Base-by-base conservation (phyloP, 495 filamentous ascomycete species). In the Bryoglossum gracile region DNA sequence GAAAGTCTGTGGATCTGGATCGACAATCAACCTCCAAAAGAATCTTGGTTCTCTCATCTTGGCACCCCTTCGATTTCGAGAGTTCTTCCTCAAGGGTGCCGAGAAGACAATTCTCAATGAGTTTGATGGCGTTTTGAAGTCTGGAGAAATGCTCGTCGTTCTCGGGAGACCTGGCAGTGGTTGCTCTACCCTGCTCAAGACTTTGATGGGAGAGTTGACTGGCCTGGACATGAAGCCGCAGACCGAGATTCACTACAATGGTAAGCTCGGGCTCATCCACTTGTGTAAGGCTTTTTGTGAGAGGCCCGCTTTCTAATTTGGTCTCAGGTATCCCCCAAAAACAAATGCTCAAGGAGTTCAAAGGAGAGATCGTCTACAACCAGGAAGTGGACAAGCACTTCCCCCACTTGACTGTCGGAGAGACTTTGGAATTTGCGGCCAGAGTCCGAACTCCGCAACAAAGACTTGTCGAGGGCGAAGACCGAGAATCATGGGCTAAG, bases 101-200 rank as follows among this genome's bases (percentile, higher is more conserved):
- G 74, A 76, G 60, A 82, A 84, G 61, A 68, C 86, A 28, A 89
- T 91, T 47, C 68, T 92, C 24, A 77, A 77, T 23, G 66, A 78
- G 24, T 87, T 90, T 56, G 82, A 86, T 43, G 87, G 86, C 1
- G 59, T 89, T 5, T 70, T 91, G 2, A 76, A 76, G 53, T 78
- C 75, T 19, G 87, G 87, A 11, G 87, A 92, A 67, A 88, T 87
- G 81, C 68, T 92, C 33, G 71, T 91, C 14, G 86, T 91, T 0
- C 71, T 91, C 17, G 87, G 86, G 14, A 78, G 81, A 18, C 87
- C 87, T 11, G 87, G 82, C 51, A 84, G 74, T 62, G 75, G 81
- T 17, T 61, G 58, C 34, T 61, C 58, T 4, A 61, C 58, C 1
- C 25, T 61, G 0, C 36, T 61, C 19, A 61, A 61, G 35, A 55